Evolutionary conservation across 1,139 yeast species (phyloP).

Genomic region (Blastobotrys persicus): DNA sequence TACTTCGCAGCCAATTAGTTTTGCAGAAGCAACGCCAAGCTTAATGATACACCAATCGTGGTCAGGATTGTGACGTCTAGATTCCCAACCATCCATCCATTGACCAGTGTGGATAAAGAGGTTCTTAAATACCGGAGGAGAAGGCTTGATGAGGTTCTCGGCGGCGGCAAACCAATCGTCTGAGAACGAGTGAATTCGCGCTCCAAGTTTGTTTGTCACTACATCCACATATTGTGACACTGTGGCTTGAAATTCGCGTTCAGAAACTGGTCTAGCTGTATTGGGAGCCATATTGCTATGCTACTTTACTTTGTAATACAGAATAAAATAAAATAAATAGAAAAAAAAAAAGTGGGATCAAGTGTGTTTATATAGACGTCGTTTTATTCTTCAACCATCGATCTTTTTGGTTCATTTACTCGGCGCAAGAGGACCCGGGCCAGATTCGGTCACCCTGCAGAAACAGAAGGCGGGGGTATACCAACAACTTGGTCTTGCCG

Average conservation of each 20-base stretch:
- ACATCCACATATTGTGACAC: constrained; percentile 48
- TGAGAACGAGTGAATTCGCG: constrained; percentile 61
- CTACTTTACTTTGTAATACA: too few species aligned
- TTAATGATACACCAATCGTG: constrained; percentile 84
- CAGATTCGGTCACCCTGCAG: constrained; percentile 4
- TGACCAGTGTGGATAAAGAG: constrained; percentile 77
- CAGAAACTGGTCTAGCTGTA: too few species aligned
- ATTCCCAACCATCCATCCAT: constrained; percentile 99
- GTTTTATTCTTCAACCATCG: too few species aligned
- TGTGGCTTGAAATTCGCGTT: constrained; percentile 25
- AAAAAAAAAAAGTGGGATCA: too few species aligned
- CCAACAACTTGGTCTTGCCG: too few species aligned
- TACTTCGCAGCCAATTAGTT: constrained; percentile 75
- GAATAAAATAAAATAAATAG: too few species aligned
- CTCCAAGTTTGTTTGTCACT: constrained; percentile 82
- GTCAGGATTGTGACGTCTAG: constrained; percentile 86
- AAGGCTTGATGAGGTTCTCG: constrained; percentile 77
- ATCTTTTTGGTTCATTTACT: too few species aligned
- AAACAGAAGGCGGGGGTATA: background rate
- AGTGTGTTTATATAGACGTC: too few species aligned
- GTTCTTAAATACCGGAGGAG: constrained; percentile 74
- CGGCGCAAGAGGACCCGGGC: constrained; percentile 1
- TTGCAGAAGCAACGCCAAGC: constrained; percentile 82
- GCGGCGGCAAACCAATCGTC: constrained; percentile 98
- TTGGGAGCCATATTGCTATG: too few species aligned